Conservation (phyloP, 768 basidiomycete species). For the Chalciporus chontae region DNA sequence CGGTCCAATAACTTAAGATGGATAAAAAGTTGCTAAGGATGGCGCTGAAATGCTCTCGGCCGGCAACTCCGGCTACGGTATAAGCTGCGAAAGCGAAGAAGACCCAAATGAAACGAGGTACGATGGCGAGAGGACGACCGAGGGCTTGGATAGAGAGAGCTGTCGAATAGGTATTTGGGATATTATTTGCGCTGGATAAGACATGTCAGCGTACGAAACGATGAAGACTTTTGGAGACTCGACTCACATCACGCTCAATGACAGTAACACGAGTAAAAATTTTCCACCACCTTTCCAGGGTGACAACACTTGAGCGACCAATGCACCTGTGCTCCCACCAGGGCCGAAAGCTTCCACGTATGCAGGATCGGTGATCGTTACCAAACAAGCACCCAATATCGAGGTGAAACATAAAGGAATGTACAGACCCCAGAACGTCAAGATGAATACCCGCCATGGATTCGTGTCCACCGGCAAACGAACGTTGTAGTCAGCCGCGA, state of each 20-base stretch:
- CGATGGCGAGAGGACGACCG: conserved; percentile 38
- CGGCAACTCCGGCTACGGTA: conserved; percentile 39
- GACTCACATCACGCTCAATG: conserved; percentile 41
- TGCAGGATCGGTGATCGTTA: conserved; percentile 39
- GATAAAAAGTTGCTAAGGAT: conserved; percentile 42
- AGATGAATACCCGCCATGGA: conserved; percentile 40
- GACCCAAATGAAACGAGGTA: conserved; percentile 48
- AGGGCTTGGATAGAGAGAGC: conserved; percentile 46
- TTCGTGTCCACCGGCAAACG: conserved; percentile 43
- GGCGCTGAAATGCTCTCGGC: conserved; percentile 42
- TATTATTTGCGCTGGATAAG: conserved; percentile 34
- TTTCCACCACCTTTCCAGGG: conserved; percentile 43
- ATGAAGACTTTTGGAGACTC: not conserved
- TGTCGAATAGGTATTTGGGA: conserved; percentile 45
- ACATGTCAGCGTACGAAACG: not conserved
- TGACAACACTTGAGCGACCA: conserved; percentile 41
- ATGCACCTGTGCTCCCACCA: conserved; percentile 40
- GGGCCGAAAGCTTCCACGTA: conserved; percentile 39
- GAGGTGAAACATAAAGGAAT: conserved; percentile 42
- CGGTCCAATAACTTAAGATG: conserved; percentile 44
- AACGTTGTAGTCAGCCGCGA: conserved; percentile 56
- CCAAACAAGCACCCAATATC: conserved; percentile 36
- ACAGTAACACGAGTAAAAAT: conserved; percentile 40
- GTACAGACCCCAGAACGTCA: conserved; percentile 50
- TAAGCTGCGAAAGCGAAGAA: conserved; percentile 37